Conservation (phyloP, 2,329 filamentous ascomycete genomes). For the Arthrobotrys pseudoclavata region DNA sequence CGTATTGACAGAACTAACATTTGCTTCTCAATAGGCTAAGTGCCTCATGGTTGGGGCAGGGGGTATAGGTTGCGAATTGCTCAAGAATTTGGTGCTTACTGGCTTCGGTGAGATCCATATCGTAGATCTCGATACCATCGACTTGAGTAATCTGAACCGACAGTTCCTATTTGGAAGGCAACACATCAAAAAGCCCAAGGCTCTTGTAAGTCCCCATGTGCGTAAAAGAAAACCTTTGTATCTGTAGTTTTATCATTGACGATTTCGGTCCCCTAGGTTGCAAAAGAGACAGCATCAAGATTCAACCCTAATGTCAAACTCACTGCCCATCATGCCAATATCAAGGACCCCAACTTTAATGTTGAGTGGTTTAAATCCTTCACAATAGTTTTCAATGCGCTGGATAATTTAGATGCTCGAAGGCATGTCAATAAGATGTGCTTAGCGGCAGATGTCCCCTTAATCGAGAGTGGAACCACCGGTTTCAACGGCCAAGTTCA, state of each 20-base stretch:
- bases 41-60: slow-evolving; percentile 96
- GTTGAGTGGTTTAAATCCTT: slow-evolving; percentile 90
- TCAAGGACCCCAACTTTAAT: slow-evolving; percentile 89
- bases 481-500: slow-evolving; percentile 98
- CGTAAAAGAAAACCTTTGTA: slow-evolving; percentile 25
- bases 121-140: slow-evolving; percentile 97
- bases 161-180: slow-evolving; percentile 97
- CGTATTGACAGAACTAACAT: neutral
- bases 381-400: slow-evolving; percentile 90
- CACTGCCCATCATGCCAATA: slow-evolving; percentile 91
- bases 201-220: slow-evolving; percentile 75
- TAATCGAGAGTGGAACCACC: slow-evolving; percentile 96
- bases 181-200: slow-evolving; percentile 98
- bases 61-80: slow-evolving; percentile 95
- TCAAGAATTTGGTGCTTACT: slow-evolving; percentile 93
- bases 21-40: slow-evolving; percentile 74
- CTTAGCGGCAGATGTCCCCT: slow-evolving; percentile 85
- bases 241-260: neutral
- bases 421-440: slow-evolving; percentile 99
- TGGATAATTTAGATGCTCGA: slow-evolving; percentile 94
- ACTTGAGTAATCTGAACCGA: slow-evolving; percentile 95
- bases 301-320: slow-evolving; percentile 93
- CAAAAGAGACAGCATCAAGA: slow-evolving; percentile 87
- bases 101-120: slow-evolving; percentile 95
- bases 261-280: slow-evolving; percentile 73